These are phyloP conservation scores for Penicillium thymicola DNA, from an alignment of 2,329 filamentous ascomycete genomes.

Conservation along the genomic window DNA sequence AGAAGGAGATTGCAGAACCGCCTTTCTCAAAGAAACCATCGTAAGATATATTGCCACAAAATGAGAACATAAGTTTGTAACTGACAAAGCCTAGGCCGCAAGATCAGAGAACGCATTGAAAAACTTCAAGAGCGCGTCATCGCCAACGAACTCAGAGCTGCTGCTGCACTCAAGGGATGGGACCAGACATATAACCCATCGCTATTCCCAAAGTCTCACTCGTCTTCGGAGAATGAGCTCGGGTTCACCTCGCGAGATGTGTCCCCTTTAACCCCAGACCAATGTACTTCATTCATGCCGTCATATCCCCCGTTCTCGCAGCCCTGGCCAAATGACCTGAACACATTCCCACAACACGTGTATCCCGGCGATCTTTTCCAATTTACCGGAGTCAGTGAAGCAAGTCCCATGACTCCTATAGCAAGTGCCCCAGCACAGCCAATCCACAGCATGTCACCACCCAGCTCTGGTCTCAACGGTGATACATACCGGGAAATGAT, in stretches of 20 bases:
- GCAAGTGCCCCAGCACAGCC: background rate
- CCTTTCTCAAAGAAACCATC: constrained; percentile 34
- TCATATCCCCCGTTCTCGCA: background rate
- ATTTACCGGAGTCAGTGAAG: background rate
- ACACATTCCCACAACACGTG: background rate
- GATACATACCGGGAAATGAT: background rate
- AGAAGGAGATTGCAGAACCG: constrained; percentile 32
- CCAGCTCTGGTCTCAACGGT: background rate
- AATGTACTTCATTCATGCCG: constrained; percentile 4
- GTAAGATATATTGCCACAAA: constrained; percentile 13
- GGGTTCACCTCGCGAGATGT: background rate
- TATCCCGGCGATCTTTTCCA: background rate
- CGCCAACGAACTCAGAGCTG: constrained; percentile 32
- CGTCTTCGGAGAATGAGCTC: constrained; percentile 6
- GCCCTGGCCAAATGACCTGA: constrained; percentile 5
- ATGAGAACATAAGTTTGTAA: too few relatives aligned
- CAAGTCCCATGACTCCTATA: background rate
- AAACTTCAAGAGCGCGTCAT: constrained; percentile 37
- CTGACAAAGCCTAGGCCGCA: constrained; percentile 24
- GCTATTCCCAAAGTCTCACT: constrained; percentile 2
- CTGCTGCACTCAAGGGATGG: constrained; percentile 30
- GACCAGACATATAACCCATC: constrained; percentile 20
- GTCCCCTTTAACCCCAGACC: background rate
- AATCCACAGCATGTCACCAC: background rate
- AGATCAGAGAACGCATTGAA: constrained; percentile 35